Percentiles rank a stretch among this genome's conserved stretches.
These are phyloP conservation scores for Geotrichum cucujoidarum DNA, from an alignment of 1,139 yeast species.

Conservation along the genomic window DNA sequence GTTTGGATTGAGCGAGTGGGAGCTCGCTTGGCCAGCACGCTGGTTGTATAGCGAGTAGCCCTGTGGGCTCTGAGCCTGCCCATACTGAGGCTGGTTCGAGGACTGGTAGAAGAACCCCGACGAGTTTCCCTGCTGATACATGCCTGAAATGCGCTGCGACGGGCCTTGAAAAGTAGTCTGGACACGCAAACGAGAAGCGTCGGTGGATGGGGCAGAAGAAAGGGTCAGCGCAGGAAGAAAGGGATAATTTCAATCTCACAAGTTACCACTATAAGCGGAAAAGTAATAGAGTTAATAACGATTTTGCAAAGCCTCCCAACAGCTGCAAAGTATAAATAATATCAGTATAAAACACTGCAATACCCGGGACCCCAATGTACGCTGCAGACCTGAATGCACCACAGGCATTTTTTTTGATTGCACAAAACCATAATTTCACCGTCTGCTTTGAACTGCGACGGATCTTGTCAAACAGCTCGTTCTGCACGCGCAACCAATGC, in stretches of 20 bases:
- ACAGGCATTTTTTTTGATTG: no score
- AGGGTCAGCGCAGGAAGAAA: not conserved
- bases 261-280: no score
- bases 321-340: not conserved
- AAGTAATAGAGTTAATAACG: no score
- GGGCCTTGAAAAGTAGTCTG: no score
- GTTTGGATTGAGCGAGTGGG: slow-evolving; percentile 3
- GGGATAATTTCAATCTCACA: not conserved
- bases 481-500: not conserved
- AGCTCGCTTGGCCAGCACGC: slow-evolving; percentile 5
- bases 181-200: not conserved
- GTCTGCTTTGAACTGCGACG: no score
- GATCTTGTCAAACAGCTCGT: no score
- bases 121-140: slow-evolving; percentile 8
- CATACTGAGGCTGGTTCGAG: slow-evolving; percentile 17
- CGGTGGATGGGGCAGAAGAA: not conserved
- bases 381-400: no score
- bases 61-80: not conserved
- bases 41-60: slow-evolving; percentile 3
- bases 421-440: no score
- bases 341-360: not conserved
- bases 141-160: not conserved
- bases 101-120: slow-evolving; percentile 11
- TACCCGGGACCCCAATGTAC: no score
- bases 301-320: not conserved